A percentile compares a stretch with the other conserved stretches of the same genome.
These are phyloP conservation scores for Solanum appendiculatum DNA, from an alignment of 257 asterid genomes.

Conservation along the genomic window DNA sequence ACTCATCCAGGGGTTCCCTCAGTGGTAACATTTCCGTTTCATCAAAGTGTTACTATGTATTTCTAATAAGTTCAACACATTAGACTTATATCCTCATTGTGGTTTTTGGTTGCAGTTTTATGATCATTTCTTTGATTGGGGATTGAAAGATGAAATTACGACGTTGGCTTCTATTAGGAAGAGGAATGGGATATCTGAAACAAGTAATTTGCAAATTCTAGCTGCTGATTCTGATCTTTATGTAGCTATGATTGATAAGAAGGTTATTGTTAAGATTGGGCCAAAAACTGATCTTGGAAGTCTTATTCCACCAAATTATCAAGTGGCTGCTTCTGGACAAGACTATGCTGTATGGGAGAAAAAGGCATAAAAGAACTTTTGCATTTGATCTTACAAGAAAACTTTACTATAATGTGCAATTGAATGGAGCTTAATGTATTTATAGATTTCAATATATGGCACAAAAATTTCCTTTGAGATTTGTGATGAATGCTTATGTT, in stretches of 20 bases:
- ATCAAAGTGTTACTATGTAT: neutral
- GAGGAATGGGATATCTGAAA: slow-evolving; percentile 42
- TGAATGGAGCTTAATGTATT: neutral
- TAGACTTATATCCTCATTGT: neutral
- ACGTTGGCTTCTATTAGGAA: slow-evolving; percentile 31
- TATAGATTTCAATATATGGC: neutral
- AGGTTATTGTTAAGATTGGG: slow-evolving; percentile 59
- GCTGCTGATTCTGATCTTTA: slow-evolving; percentile 64
- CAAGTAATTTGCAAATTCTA: slow-evolving; percentile 58
- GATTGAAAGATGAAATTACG: slow-evolving; percentile 46
- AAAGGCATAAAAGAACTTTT: neutral
- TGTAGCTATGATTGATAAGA: slow-evolving; percentile 56
- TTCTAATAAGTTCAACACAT: neutral
- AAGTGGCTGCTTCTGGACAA: slow-evolving; percentile 39
- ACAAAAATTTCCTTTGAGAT: neutral
- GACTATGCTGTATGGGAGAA: slow-evolving; percentile 69
- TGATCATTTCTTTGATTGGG: slow-evolving; percentile 75
- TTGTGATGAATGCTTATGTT: neutral
- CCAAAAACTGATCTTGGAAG: slow-evolving; percentile 48
- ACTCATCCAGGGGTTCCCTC: slow-evolving; percentile 84
- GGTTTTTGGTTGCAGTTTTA: slow-evolving; percentile 40
- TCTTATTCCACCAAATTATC: slow-evolving; percentile 44
- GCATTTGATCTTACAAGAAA: neutral
- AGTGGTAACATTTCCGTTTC: slow-evolving; percentile 13
- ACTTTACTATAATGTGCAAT: neutral